These are phyloP conservation scores for Xylariales sp. DNA, from an alignment of 2,329 filamentous ascomycete species.

Conservation along the genomic window DNA sequence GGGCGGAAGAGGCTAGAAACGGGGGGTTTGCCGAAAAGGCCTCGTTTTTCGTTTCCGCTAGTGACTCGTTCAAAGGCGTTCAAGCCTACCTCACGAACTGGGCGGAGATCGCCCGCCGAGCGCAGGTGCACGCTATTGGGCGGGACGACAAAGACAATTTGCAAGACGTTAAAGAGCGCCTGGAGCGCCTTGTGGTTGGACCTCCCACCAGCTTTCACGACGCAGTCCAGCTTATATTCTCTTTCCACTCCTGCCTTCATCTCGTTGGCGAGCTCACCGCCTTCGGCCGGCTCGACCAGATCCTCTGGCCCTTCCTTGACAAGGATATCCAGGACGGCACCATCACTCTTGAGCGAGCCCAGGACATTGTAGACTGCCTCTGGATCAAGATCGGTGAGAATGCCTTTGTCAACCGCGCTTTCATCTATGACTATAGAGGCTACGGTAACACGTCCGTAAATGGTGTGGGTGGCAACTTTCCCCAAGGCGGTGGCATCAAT, in stretches of 20 bases:
- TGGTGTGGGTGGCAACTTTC: conserved; percentile 32
- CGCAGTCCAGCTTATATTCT: conserved; percentile 35
- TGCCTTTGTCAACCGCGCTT: conserved; percentile 38
- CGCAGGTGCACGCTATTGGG: neutral
- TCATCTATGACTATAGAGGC: conserved; percentile 35
- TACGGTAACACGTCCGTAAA: conserved; percentile 31
- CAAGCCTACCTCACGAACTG: conserved; percentile 33
- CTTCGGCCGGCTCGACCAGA: conserved; percentile 35
- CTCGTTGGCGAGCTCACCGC: conserved; percentile 36
- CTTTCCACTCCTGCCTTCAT: conserved; percentile 31
- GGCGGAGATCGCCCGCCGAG: conserved; percentile 27
- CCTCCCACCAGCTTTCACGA: conserved; percentile 32
- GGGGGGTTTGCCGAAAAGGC: conserved; percentile 13
- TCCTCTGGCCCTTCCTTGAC: conserved; percentile 35
- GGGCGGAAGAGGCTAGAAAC: conserved; percentile 11
- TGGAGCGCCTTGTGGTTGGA: conserved; percentile 15
- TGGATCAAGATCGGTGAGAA: conserved; percentile 37
- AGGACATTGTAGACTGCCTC: conserved; percentile 35
- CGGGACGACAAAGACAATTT: conserved; percentile 26
- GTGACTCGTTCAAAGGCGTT: conserved; percentile 31
- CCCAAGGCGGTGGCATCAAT: conserved; percentile 36
- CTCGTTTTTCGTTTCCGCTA: conserved; percentile 30
- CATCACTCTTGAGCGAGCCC: conserved; percentile 21
- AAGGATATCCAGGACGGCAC: conserved; percentile 7
- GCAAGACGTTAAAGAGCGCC: conserved; percentile 26